Evolutionary conservation across 2,329 filamentous ascomycete genomes (phyloP), one percentile per base, ranked within the genome.

Genomic region (Colletotrichum camelliae): DNA sequence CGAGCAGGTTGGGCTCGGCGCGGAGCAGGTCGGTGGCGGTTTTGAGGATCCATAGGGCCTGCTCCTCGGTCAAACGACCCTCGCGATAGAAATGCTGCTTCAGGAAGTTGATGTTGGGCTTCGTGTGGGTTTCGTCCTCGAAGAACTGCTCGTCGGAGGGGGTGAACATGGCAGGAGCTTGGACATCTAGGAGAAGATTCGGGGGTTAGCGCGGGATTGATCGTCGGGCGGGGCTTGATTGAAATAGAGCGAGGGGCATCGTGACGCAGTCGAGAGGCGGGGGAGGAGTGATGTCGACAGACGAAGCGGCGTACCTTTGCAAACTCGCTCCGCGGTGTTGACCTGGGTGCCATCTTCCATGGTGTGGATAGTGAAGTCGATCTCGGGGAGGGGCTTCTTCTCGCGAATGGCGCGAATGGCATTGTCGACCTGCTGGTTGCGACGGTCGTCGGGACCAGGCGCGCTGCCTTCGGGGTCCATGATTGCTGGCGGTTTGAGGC

Each of bases 31-130:
- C 94, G 72, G 95, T 96, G 77, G 96, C 97, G 80, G 94, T 93
- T 81, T 92, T 92, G 84, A 99, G 93, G 81, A 99, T 99, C 93
- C 94, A 98, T 85, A 99, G 89, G 74, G 97, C 97, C 88, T 99
- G 97, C 81, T 98, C 96, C 85, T 99, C 96, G 62, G 96, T 98
- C 84, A 99, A 89, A 80, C 97, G 95, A 77, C 97, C 97, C 89
- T 99, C 97, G 79, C 97, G 94, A 85, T 98, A 98, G 86, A 99
- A 97, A 85, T 99, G 97, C 86, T 98, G 95, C 90, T 98, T 99
- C 79, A 99, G 90, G 84, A 98, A 99, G 82, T 93, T 90, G 78
- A 99, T 93, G 85, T 98, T 94, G 80, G 97, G 97, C 89, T 98
- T 98, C 77, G 91, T 90, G 75, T 92, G 94, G 81, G 97, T 94